phyloP scores from a whole-genome alignment of 805 yeast species.

The Candida corydali region DNA sequence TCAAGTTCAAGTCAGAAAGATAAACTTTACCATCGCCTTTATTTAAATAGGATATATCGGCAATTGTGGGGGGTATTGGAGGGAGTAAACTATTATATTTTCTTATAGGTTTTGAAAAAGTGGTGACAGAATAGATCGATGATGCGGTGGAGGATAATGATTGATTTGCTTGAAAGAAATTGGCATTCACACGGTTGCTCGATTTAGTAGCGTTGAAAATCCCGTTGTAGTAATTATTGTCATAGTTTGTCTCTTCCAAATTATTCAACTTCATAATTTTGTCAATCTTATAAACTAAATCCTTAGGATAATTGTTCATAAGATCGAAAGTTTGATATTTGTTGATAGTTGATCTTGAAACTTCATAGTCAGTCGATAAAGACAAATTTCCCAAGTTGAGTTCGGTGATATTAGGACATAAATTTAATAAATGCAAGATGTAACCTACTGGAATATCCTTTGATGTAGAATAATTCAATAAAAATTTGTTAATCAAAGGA shows the following conservation, averaged over 20 bases:
- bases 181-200: constrained; percentile 4
- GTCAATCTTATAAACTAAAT: constrained; percentile 20
- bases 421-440: constrained; percentile 60
- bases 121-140: constrained; percentile 20
- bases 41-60: constrained; percentile 25
- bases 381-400: constrained; percentile 61
- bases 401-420: constrained; percentile 56
- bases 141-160: constrained; percentile 17
- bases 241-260: constrained; percentile 2
- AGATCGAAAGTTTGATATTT: constrained; percentile 37
- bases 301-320: constrained; percentile 34
- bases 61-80: constrained; percentile 27
- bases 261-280: constrained; percentile 15
- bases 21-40: constrained; percentile 30
- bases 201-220: neutral
- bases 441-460: constrained; percentile 79
- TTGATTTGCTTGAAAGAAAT: constrained; percentile 8
- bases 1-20: constrained; percentile 38
- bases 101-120: constrained; percentile 25
- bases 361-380: constrained; percentile 63
- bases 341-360: constrained; percentile 31
- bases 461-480: constrained; percentile 59
- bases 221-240: neutral
- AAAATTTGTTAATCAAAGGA: constrained; percentile 58
- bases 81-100: constrained; percentile 38